Base-by-base conservation (phyloP, 805 yeast genomes). In the Metschnikowia peoriensis region DNA sequence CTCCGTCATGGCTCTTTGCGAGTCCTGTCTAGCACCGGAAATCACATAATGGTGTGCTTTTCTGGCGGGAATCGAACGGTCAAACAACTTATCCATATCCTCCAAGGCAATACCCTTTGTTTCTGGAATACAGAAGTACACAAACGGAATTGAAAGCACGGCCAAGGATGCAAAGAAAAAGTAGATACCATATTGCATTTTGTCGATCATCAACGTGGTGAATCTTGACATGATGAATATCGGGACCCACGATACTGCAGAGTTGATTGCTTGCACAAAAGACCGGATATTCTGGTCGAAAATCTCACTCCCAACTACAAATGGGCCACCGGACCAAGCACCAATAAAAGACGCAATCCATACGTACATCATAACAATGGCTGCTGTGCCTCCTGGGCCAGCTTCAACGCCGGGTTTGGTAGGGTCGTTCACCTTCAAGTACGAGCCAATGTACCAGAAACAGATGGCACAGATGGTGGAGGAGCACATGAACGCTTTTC, bases 271-370 rank as follows among this genome's bases (percentile, higher is more conserved):
- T 59, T 70, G 75, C 37, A 68, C 72, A 47, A 72, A 71, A 16
- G 74, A 66, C 47, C 77, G 60, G 55, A 72, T 69, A 50, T 72
- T 71, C 56, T 70, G 75, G 60, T 71, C 75, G 54, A 70, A 72
- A 5, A 72, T 67, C 53, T 72, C 77, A 41, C 69, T 54, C 4
- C 76, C 76, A 38, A 71, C 69, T 22, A 72, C 75, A 57, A 68
- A 72, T 7, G 76, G 77, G 17, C 75, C 75, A 1, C 72, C 75
- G 7, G 72, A 67, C 76, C 76, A 72, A 6, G 74, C 75, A 39
- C 66, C 61, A 22, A 72, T 72, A 47, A 72, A 72, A 3, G 73
- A 67, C 6, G 75, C 76, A 29, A 72, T 69, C 76, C 76, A 72
- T 38, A 72, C 60, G 56, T 72, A 72, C 75, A 72, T 71, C 66